A percentile compares a stretch with the other conserved stretches of the same genome.
These are phyloP conservation scores for Diutina neorugosa DNA, from an alignment of 1,139 yeast genomes.

Conservation along the genomic window DNA sequence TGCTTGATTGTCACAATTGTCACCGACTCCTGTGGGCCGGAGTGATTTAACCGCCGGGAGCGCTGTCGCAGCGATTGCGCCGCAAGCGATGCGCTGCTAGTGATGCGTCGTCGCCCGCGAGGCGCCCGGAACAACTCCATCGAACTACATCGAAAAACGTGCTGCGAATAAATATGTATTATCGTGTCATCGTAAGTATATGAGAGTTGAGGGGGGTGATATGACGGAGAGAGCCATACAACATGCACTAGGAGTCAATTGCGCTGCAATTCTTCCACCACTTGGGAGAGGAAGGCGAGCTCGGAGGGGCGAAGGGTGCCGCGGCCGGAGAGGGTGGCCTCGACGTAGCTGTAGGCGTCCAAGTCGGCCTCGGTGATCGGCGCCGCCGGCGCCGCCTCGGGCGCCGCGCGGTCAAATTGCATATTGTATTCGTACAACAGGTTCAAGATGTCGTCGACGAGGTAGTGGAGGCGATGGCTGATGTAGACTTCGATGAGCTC, in stretches of 20 bases:
- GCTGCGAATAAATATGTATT: background rate
- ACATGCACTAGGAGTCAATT: background rate
- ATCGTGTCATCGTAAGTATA: background rate
- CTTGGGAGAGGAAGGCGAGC: background rate
- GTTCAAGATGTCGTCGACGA: constrained; percentile 1
- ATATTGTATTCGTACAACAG: background rate
- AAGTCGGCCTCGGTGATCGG: background rate
- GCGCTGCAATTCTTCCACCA: background rate
- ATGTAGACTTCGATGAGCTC: background rate
- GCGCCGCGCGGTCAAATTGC: background rate
- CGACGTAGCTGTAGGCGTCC: background rate
- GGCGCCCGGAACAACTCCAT: too few species aligned
- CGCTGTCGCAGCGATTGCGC: too few species aligned
- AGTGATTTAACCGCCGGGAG: background rate
- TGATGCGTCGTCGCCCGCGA: background rate
- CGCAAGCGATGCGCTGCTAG: background rate
- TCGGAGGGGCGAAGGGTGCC: background rate
- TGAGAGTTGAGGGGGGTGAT: background rate
- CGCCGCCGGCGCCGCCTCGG: background rate
- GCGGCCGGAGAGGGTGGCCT: background rate
- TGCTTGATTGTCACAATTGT: too few species aligned
- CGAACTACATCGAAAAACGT: background rate
- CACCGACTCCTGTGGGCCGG: too few species aligned
- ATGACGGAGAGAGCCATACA: background rate
- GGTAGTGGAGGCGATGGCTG: background rate